phyloP scores from a whole-genome alignment of 179 eudicot genomes.

The Sideroxylon spinosum region DNA sequence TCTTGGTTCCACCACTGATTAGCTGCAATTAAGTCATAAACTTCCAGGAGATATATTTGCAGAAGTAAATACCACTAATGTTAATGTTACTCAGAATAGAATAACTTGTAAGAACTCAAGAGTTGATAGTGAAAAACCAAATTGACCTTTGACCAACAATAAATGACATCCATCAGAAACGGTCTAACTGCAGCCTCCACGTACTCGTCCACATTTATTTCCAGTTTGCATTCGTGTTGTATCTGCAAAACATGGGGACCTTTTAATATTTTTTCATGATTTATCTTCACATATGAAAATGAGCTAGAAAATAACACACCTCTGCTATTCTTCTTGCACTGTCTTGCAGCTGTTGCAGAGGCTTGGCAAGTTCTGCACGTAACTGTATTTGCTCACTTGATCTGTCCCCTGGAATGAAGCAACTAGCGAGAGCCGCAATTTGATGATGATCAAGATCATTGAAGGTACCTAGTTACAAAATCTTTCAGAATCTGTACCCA shows the following conservation, averaged over 20 bases:
- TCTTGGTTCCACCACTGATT: background rate
- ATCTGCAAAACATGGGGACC: conserved; percentile 47
- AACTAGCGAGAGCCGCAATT: conserved; percentile 93
- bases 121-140: background rate
- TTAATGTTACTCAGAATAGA: too few relatives aligned
- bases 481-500: background rate
- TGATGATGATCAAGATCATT: conserved; percentile 98
- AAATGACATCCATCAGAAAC: conserved; percentile 95
- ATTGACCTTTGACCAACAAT: conserved; percentile 94
- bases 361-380: conserved; percentile 84
- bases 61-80: background rate
- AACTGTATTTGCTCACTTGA: conserved; percentile 87
- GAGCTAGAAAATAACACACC: conserved; percentile 30
- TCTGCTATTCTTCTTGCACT: conserved; percentile 96
- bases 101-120: background rate
- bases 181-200: conserved; percentile 90
- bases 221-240: conserved; percentile 92
- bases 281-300: background rate
- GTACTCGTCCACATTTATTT: conserved; percentile 83
- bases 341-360: conserved; percentile 92
- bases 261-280: background rate
- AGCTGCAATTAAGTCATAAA: background rate
- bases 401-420: conserved; percentile 88
- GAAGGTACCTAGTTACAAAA: conserved; percentile 68
- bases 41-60: background rate